Evolutionary conservation across 2,329 filamentous ascomycete species (phyloP), one percentile per base, ranked within the genome.

Genomic region (Phaeomoniella chlamydospora): DNA sequence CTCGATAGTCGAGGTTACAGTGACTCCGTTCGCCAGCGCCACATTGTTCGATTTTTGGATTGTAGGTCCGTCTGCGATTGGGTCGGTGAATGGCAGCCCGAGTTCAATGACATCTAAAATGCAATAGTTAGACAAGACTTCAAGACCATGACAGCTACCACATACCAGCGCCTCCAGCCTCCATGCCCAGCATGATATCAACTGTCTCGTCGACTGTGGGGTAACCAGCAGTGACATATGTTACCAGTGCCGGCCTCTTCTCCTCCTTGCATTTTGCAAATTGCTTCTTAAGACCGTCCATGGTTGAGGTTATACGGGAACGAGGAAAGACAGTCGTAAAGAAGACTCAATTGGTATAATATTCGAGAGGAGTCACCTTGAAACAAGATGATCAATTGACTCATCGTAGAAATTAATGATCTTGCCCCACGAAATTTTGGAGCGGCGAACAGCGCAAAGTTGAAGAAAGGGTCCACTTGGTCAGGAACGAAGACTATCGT

Each of bases 51-150:
- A 76, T 43, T 77, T 90, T 65, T 98, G 90, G 47, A 98, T 96
- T 3, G 87, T 94, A 22, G 90, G 90, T 17, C 90, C 90, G 60
- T 98, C 90, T 48, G 88, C 90, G 59, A 96, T 96, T 39, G 90
- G 90, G 57, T 98, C 90, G 51, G 88, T 94, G 64, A 98, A 98
- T 36, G 90, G 90, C 38, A 94, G 77, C 43, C 88, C 90, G 47
- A 98, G 76, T 61, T 98, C 90, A 51, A 98, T 92, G 41, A 98
- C 68, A 58, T 98, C 90, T 85, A 47, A 17, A 32, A 10, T 9
- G 10, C 6, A 6, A 10, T 6, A 32, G 9, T 39, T 18, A 15
- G 15, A 13, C 17, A n/a, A 12, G 6, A 11, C 17, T 18, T 4
- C 29, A 9, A 14, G 13, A 9, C 9, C 18, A 32, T 14, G 18